Percentiles rank a stretch among this genome's conserved stretches.
phyloP scores from a whole-genome alignment of 2,329 filamentous ascomycete species.

The Rutstroemia sp. region DNA sequence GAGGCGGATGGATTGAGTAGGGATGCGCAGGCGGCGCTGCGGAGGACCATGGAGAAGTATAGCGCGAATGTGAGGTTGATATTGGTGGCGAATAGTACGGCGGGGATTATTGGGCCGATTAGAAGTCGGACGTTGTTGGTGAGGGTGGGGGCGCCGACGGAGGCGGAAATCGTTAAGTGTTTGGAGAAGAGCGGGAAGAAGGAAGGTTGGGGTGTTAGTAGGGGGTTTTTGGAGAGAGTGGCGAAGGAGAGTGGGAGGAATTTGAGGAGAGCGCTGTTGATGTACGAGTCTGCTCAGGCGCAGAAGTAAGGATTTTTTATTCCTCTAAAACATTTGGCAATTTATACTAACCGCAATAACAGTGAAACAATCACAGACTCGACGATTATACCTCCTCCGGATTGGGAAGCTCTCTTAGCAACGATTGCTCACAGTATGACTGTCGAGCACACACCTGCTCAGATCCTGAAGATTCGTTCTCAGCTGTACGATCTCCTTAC shows the following conservation, averaged over 20 bases:
- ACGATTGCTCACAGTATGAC: conserved; percentile 92
- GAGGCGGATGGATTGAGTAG: conserved; percentile 91
- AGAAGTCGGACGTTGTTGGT: conserved; percentile 86
- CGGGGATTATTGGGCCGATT: conserved; percentile 98
- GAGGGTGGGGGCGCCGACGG: conserved; percentile 80
- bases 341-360: conserved; percentile 3
- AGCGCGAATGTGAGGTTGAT: conserved; percentile 90
- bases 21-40: conserved; percentile 89
- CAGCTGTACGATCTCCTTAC: conserved; percentile 97
- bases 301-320: conserved; percentile 66
- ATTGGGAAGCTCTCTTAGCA: conserved; percentile 89
- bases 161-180: conserved; percentile 75
- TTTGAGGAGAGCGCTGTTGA: conserved; percentile 79
- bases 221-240: conserved; percentile 73
- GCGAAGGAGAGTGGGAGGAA: conserved; percentile 88
- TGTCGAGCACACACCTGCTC: conserved; percentile 82
- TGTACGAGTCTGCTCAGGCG: conserved; percentile 95
- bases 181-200: conserved; percentile 64
- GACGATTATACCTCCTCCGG: conserved; percentile 86
- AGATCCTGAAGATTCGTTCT: conserved; percentile 79
- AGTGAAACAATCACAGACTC: conserved; percentile 86
- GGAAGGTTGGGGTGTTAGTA: conserved; percentile 74
- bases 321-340: conserved; percentile 7
- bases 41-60: conserved; percentile 99
- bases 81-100: conserved; percentile 87